Evolutionary conservation across 2,329 filamentous ascomycete genomes (phyloP).

Genomic region (Mycosphaerella sp.): DNA sequence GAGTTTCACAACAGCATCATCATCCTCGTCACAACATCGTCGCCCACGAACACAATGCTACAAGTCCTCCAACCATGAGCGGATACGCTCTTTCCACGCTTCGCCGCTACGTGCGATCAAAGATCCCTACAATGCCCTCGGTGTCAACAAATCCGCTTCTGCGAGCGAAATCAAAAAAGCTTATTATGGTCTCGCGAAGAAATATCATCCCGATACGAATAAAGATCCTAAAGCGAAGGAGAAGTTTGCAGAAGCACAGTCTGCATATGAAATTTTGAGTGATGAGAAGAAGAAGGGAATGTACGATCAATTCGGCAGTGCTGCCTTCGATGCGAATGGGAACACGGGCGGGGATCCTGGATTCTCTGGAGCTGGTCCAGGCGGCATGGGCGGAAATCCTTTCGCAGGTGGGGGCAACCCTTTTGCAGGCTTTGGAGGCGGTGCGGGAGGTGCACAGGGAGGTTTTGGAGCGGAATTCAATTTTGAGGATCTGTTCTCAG

Average conservation of each 20-base stretch:
- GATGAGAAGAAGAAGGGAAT: conserved; percentile 90
- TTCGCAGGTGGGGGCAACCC: conserved; percentile 44
- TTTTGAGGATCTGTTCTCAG: conserved; percentile 91
- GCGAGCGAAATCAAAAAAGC: conserved; percentile 92
- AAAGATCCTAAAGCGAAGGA: conserved; percentile 92
- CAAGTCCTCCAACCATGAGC: conserved; percentile 25
- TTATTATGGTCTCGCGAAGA: conserved; percentile 96
- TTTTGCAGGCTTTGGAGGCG: conserved; percentile 47
- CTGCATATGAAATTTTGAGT: conserved; percentile 87
- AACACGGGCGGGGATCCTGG: conserved; percentile 67
- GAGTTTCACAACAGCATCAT: conserved; percentile 12
- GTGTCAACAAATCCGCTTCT: conserved; percentile 74
- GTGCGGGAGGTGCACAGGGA: conserved; percentile 35
- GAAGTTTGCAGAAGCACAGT: conserved; percentile 86
- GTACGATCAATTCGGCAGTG: conserved; percentile 83
- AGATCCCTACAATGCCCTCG: conserved; percentile 83
- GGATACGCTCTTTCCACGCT: conserved; percentile 50
- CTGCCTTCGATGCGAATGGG: conserved; percentile 59
- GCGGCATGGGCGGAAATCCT: conserved; percentile 50
- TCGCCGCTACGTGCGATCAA: conserved; percentile 51
- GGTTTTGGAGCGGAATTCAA: conserved; percentile 62
- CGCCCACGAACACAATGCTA: conserved; percentile 15
- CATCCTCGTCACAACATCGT: conserved; percentile 11
- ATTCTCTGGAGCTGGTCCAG: conserved; percentile 56
- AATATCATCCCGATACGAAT: conserved; percentile 96